A percentile compares a stretch with the other conserved stretches of the same genome.
phyloP scores from a whole-genome alignment of 2,329 filamentous ascomycete species.

The Fusarium agapanthi region DNA sequence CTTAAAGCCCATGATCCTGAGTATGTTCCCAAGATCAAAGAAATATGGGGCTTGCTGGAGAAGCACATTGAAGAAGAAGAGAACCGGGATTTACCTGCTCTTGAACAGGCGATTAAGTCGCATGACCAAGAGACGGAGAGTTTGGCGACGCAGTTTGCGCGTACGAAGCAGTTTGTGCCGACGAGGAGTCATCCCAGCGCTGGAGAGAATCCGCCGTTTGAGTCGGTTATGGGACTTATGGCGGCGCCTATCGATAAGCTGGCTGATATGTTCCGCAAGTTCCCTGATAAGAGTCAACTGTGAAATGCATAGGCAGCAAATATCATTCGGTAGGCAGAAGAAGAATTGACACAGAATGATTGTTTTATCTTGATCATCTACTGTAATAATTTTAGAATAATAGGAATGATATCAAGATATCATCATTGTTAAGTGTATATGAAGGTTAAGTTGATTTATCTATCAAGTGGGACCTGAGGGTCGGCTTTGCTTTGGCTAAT shows the following conservation, averaged over 20 bases:
- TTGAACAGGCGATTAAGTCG: slow-evolving; percentile 50
- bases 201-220: slow-evolving; percentile 62
- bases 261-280: slow-evolving; percentile 63
- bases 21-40: slow-evolving; percentile 54
- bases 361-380: too few relatives aligned
- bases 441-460: too few relatives aligned
- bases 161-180: slow-evolving; percentile 64
- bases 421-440: too few relatives aligned
- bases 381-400: too few relatives aligned
- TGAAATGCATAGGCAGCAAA: too few relatives aligned
- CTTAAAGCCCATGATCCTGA: slow-evolving; percentile 50
- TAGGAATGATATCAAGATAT: too few relatives aligned
- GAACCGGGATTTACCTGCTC: slow-evolving; percentile 55
- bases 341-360: too few relatives aligned
- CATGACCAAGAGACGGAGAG: slow-evolving; percentile 39
- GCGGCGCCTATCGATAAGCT: slow-evolving; percentile 66
- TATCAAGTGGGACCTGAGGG: too few relatives aligned
- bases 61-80: slow-evolving; percentile 63
- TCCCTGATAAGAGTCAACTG: slow-evolving; percentile 43
- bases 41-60: slow-evolving; percentile 54
- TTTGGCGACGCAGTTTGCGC: slow-evolving; percentile 53
- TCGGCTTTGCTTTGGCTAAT: too few relatives aligned
- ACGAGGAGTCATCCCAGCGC: slow-evolving; percentile 60
- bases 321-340: too few relatives aligned
- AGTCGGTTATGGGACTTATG: slow-evolving; percentile 63